Base-by-base conservation (phyloP, 495 filamentous ascomycete genomes). In the Xylaria telfairii region DNA sequence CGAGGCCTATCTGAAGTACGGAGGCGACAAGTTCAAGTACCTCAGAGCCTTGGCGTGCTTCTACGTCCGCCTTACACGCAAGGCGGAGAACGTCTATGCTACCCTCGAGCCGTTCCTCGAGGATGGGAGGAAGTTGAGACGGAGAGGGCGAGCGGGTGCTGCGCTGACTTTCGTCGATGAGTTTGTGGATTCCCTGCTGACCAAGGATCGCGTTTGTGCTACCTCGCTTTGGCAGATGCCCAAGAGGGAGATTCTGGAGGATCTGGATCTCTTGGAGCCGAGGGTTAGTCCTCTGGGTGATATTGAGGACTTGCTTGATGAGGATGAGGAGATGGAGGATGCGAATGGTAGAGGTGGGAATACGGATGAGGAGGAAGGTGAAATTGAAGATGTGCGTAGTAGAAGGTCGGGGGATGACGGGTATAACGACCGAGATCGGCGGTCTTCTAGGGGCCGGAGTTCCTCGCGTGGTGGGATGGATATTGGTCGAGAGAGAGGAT, bases 141-240 rank as follows among this genome's bases (percentile, higher is more conserved):
- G 93, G 66, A 86, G 92, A 66, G 89, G 90, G 4, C 87, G 92
- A 69, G 90, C 89, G 54, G 93, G 94, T 4, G 90, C 85, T 60
- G 85, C 81, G 26, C 78, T 98, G 56, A 94, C 93, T 49, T 92
- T 87, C 77, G 88, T 99, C 85, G 96, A 99, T 82, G 90, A 93
- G 77, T 98, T 99, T 76, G 87, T 98, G 62, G 96, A 98, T 81
- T 93, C 96, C 71, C 81, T 99, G 67, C 82, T 99, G 67, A 93
- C 90, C 0, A 96, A 97, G 82, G 92, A 96, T 67, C 87, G 96
- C 71, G 90, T 97, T 1, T 98, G 95, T 73, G 94, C 90, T 56
- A 98, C 97, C 12, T 96, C 91, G 76, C 76, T 99, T 68, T 96
- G 93, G 90, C 96, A 97, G 84, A 85, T 99, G 82, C 92, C 94